Evolutionary conservation across 2,329 filamentous ascomycete genomes (phyloP).

Genomic region (Samsoniella hepiali): DNA sequence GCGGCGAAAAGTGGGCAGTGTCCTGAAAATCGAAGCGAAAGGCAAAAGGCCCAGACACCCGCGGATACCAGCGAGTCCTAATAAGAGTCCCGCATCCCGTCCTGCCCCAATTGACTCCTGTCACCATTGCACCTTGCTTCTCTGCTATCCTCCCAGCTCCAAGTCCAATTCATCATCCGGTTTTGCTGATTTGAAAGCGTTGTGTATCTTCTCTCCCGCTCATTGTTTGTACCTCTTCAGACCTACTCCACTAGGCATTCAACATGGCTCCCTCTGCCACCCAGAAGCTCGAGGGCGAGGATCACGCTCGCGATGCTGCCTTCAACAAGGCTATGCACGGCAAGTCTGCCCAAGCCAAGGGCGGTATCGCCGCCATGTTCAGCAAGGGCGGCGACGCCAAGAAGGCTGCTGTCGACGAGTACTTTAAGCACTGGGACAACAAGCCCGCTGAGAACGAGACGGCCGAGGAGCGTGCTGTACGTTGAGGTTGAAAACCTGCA

Average conservation of each 20-base stretch:
- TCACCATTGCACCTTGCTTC: neutral
- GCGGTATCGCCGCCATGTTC: slow-evolving; percentile 80
- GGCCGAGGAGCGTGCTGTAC: slow-evolving; percentile 72
- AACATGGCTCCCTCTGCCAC: slow-evolving; percentile 44
- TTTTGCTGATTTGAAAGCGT: neutral
- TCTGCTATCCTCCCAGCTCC: neutral
- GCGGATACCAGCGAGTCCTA: slow-evolving; percentile 10
- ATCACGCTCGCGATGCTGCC: slow-evolving; percentile 79
- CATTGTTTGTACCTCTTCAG: neutral
- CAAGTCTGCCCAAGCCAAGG: slow-evolving; percentile 62
- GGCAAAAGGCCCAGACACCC: neutral
- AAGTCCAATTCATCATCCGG: slow-evolving; percentile 1
- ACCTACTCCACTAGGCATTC: slow-evolving; percentile 28
- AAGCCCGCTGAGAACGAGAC: slow-evolving; percentile 78
- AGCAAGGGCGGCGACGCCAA: slow-evolving; percentile 74
- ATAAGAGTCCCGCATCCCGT: slow-evolving; percentile 16
- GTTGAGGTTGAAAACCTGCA: slow-evolving; percentile 25
- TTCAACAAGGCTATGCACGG: slow-evolving; percentile 90
- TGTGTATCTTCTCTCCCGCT: neutral
- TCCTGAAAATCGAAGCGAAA: slow-evolving; percentile 15
- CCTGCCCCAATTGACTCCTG: slow-evolving; percentile 12
- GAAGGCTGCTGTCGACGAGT: slow-evolving; percentile 80
- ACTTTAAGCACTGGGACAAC: slow-evolving; percentile 97
- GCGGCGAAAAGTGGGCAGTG: slow-evolving; percentile 14
- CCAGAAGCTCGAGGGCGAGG: slow-evolving; percentile 68